A percentile compares a stretch with the other conserved stretches of the same genome.
These are phyloP conservation scores for Letharia columbiana DNA, from an alignment of 495 filamentous ascomycete species.

Conservation along the genomic window DNA sequence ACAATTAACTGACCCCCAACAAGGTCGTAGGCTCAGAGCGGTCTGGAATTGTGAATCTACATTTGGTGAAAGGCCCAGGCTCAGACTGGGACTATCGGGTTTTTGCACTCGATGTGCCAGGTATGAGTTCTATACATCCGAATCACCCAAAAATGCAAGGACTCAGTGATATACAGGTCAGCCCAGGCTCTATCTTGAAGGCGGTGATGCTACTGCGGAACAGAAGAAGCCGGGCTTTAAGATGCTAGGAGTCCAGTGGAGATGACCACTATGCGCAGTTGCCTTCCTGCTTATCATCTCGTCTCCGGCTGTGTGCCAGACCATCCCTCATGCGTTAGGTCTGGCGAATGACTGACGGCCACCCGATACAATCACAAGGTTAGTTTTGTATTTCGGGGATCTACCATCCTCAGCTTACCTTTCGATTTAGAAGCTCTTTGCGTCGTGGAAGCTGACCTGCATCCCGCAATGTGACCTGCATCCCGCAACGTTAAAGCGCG, in stretches of 20 bases:
- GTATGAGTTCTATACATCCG: constrained; percentile 53
- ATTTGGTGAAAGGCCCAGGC: constrained; percentile 60
- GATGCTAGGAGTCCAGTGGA: constrained; percentile 46
- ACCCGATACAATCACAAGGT: neutral
- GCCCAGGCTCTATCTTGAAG: constrained; percentile 42
- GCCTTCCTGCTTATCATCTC: neutral
- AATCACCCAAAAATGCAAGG: constrained; percentile 29
- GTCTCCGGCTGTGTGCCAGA: neutral
- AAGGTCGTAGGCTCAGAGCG: constrained; percentile 77
- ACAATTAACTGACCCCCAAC: constrained; percentile 20
- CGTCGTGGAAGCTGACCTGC: neutral
- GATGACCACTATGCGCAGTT: constrained; percentile 25
- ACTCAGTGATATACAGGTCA: constrained; percentile 28
- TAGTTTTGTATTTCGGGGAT: neutral
- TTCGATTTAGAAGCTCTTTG: neutral
- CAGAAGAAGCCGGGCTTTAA: constrained; percentile 34
- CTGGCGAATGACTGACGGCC: neutral
- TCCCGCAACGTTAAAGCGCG: neutral
- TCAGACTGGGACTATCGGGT: constrained; percentile 71
- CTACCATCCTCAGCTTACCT: neutral
- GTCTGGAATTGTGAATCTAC: constrained; percentile 63
- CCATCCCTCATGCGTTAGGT: neutral
- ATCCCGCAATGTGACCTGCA: neutral
- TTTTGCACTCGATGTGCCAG: constrained; percentile 69
- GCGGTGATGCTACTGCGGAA: constrained; percentile 32